phyloP scores from a whole-genome alignment of 441 rosid genomes.

The Pelargonium australe region DNA sequence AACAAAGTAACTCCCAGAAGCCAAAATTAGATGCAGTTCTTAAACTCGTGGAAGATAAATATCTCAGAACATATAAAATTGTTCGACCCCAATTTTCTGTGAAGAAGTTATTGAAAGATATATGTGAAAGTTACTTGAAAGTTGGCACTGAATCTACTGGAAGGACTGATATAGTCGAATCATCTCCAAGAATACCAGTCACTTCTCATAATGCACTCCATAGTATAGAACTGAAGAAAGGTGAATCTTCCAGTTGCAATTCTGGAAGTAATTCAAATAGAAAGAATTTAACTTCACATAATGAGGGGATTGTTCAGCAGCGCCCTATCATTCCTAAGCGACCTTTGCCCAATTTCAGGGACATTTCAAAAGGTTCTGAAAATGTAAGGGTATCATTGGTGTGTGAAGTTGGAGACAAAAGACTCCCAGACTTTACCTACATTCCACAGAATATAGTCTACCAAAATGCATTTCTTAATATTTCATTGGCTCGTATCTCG shows the following conservation, averaged over 20 bases:
- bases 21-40: constrained; percentile 16
- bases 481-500: constrained; percentile 66
- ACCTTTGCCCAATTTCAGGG: constrained; percentile 20
- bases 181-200: constrained; percentile 5
- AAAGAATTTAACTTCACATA: constrained; percentile 24
- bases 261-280: constrained; percentile 14
- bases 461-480: constrained; percentile 56
- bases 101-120: constrained; percentile 10
- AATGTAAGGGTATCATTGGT: constrained; percentile 54
- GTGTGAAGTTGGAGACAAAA: constrained; percentile 41
- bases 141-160: constrained; percentile 7
- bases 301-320: constrained; percentile 14
- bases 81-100: constrained; percentile 5
- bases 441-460: constrained; percentile 50
- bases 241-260: constrained; percentile 6
- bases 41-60: constrained; percentile 14
- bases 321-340: constrained; percentile 23
- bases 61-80: not conserved
- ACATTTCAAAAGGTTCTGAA: constrained; percentile 62
- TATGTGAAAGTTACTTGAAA: constrained; percentile 9
- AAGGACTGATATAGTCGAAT: not conserved
- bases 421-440: constrained; percentile 55
- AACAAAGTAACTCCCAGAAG: not conserved
- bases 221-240: constrained; percentile 10
- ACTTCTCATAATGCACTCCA: constrained; percentile 9